Evolutionary conservation across 2,329 filamentous ascomycete species (phyloP), one percentile per base, ranked within the genome.

Genomic region (Colletotrichum sp.): DNA sequence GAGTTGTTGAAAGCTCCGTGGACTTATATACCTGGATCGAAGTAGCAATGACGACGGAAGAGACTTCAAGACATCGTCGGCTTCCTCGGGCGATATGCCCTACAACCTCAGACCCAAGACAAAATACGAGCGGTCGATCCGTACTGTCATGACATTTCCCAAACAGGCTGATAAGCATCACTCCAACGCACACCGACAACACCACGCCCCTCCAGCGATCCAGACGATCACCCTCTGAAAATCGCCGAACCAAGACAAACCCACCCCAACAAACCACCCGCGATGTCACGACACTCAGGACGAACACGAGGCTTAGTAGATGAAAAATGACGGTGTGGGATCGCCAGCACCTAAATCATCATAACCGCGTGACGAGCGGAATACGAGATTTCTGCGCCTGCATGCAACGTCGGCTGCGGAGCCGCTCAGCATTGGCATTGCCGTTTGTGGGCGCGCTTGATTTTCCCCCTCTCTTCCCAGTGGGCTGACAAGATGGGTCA

Each of bases 341-440:
- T 64, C 39, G 30, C 16, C 30, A 32, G 3, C 18, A 6, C 13
- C 15, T 2, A 8, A 39, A 26, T 73, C 64, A 73, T 59, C 64
- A 52, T 64, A 60, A 64, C 32, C 24, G n/a, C n/a, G 30, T 22
- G 28, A 62, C 9, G 22, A 3, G 12, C 6, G 13, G 32, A 75
- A 75, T 75, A 75, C 73, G 73, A 75, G 73, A 24, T 68, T 62
- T 62, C 13, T 18, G 28, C 5, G 55, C 15, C 64, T 73, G 73
- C 73, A 75, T 73, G 73, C 73, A 30, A 68, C 57, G 28, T 73
- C 28, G 64, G 34, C n/a, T 59, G 34, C 57, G 24, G 26, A 36
- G 26, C 13, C 18, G 44, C n/a, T 48, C 22, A 24, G 39, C 64
- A 64, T 26, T 68, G 34, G 39, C 30, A 9, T 65, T 24, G 68